Conservation (phyloP, 108 stramenopile genomes). For the Seminavis robusta region DNA sequence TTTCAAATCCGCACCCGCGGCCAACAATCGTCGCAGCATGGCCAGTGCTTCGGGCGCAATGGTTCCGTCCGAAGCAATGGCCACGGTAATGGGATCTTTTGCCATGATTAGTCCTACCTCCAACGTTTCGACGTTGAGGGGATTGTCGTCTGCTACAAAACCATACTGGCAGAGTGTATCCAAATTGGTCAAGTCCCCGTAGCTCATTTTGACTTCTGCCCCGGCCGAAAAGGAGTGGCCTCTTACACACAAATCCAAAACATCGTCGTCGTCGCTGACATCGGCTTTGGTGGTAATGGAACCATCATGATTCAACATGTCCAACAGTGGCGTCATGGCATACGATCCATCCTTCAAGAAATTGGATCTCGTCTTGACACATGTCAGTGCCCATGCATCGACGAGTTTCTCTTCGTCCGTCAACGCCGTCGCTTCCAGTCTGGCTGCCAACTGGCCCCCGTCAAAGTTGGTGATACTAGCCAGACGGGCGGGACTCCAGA, state of each 20-base stretch:
- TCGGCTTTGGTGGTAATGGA: constrained; percentile 39
- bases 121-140: constrained; percentile 53
- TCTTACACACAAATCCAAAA: not conserved
- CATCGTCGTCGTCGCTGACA: constrained; percentile 1
- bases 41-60: constrained; percentile 43
- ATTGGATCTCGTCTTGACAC: constrained; percentile 71
- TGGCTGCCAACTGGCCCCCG: constrained; percentile 55
- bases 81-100: constrained; percentile 33
- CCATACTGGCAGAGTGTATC: constrained; percentile 74
- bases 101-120: constrained; percentile 53
- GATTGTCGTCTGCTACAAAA: constrained; percentile 47
- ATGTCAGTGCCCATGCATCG: constrained; percentile 64
- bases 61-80: constrained; percentile 50
- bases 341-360: constrained; percentile 62
- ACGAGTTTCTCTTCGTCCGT: constrained; percentile 26
- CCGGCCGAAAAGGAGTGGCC: constrained; percentile 13
- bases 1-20: constrained; percentile 43
- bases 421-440: constrained; percentile 33
- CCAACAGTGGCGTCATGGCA: constrained; percentile 66
- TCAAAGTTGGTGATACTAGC: constrained; percentile 43
- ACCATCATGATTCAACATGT: constrained; percentile 76
- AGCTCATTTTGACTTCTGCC: constrained; percentile 60
- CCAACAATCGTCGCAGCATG: constrained; percentile 44
- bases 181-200: constrained; percentile 68
- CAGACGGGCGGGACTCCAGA: constrained; percentile 59